Percentiles rank a stretch among this genome's conserved stretches.
Evolutionary conservation across 164 flowering plant species (phyloP).

Genomic region (Umbilicus rupestris): DNA sequence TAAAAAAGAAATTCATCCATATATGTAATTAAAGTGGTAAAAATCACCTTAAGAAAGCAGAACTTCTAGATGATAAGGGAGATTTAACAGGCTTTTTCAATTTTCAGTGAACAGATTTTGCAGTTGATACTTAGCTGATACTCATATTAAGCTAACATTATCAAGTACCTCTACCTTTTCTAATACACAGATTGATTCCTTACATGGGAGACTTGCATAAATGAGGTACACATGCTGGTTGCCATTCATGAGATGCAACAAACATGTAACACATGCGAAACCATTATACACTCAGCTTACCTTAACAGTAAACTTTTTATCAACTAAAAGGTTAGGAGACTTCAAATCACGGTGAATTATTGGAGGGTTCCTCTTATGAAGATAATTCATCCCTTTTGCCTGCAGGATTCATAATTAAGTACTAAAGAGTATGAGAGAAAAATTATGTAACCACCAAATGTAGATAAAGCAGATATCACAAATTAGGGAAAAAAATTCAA

Average conservation of each 20-base stretch:
- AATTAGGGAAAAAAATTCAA: not conserved
- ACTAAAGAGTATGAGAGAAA: not conserved
- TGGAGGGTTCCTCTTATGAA: slow-evolving; percentile 7
- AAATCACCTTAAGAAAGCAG: too few species aligned
- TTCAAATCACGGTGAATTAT: slow-evolving; percentile 7
- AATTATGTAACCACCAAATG: not conserved
- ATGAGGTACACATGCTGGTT: not conserved
- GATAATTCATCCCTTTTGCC: slow-evolving; percentile 8
- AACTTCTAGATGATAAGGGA: too few species aligned
- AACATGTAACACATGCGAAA: not conserved
- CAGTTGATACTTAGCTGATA: too few species aligned
- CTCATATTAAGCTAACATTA: too few species aligned
- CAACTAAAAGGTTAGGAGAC: slow-evolving; percentile 6
- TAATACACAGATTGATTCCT: too few species aligned
- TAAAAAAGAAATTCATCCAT: too few species aligned
- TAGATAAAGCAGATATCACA: not conserved
- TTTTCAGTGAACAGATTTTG: too few species aligned
- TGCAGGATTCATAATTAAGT: not conserved
- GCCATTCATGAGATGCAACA: not conserved
- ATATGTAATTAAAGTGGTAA: too few species aligned
- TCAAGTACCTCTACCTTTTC: too few species aligned
- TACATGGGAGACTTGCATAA: too few species aligned
- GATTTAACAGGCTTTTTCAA: too few species aligned
- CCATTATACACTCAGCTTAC: not conserved
- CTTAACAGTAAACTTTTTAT: slow-evolving; percentile 7